Evolutionary conservation across 164 flowering plant genomes (phyloP).

Genomic region (Platanus orientalis): DNA sequence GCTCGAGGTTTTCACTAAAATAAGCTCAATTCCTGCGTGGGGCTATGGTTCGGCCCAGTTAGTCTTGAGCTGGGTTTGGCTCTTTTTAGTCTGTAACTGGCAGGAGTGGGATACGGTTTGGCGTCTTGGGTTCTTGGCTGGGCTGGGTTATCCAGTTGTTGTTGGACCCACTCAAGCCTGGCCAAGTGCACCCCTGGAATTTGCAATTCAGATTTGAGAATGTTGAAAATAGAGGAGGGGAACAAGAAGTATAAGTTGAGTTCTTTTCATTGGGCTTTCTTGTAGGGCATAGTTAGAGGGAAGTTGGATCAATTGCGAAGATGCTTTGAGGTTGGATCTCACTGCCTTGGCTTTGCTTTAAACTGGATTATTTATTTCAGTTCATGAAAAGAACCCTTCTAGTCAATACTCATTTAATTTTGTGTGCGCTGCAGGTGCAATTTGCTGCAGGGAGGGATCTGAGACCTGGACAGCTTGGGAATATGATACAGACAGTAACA

Average conservation of each 20-base stretch:
- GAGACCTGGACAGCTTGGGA: slow-evolving; percentile 82
- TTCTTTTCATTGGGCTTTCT: slow-evolving; percentile 1
- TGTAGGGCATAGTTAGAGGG: slow-evolving; percentile 93
- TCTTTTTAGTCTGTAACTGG: no score
- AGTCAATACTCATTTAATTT: background rate
- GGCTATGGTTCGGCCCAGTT: no score
- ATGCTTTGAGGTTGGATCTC: slow-evolving; percentile 82
- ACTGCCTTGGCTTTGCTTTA: background rate
- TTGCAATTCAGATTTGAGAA: no score
- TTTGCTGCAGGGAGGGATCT: slow-evolving; percentile 98
- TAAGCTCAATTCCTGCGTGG: no score
- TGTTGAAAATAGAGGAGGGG: background rate
- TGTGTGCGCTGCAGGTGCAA: slow-evolving; percentile 67
- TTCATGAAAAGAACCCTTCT: background rate
- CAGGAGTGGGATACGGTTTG: no score
- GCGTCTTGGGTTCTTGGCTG: no score
- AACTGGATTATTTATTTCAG: background rate
- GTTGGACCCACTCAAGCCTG: no score
- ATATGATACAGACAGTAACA: slow-evolving; percentile 74
- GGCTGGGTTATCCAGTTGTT: no score
- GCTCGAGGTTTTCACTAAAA: no score
- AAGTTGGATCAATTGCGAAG: slow-evolving; percentile 91
- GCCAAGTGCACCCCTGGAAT: no score
- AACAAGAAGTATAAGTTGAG: background rate
- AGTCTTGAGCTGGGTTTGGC: no score